Evolutionary conservation across 352 stramenopile genomes (phyloP), one percentile per base, ranked within the genome.

Genomic region (Globisporangium polare): DNA sequence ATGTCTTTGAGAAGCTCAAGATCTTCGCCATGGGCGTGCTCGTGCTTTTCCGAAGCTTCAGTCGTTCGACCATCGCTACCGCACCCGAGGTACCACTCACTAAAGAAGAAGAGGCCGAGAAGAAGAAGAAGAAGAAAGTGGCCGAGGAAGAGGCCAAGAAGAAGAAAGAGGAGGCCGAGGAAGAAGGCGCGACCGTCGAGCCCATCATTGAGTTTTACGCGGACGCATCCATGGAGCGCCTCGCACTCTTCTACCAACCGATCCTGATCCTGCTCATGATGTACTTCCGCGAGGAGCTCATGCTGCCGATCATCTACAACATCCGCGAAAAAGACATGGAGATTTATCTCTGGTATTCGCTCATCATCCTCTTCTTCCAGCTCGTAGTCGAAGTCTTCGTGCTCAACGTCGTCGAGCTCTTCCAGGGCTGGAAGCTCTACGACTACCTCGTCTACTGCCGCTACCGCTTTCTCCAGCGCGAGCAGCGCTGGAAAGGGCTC

Each of bases 321-420:
- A 99, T 99, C 69, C 93, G 96, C 58, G 90, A 98, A 60, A 96
- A 98, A 60, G 96, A 99, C 67, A 98, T 99, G 94, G 86, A 98
- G 68, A 98, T 98, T 60, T 99, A 99, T 73, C 66, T 98, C 3
- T 92, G 90, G 66, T 99, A 98, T 68, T 94, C 90, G 18, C 68
- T 98, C 13, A 91, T 98, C 43, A 97, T 98, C 45, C 88, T 99
- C 37, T 74, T 91, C 35, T 99, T 99, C 68, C 92, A 98, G 77
- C 77, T 98, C 18, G 77, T 97, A 27, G 79, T 80, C 7, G 96
- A 99, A 66, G 85, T 98, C 5, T 98, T 99, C 65, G 88, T 99
- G 37, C 87, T 98, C 31, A 94, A 97, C 65, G 80, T 94, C 5
- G 80, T 98, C n/a, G 96, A 99, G 75, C 86, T 98, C 20, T 98